Conservation (phyloP, 2,329 filamentous ascomycete species). For the Aspergillus sp. region DNA sequence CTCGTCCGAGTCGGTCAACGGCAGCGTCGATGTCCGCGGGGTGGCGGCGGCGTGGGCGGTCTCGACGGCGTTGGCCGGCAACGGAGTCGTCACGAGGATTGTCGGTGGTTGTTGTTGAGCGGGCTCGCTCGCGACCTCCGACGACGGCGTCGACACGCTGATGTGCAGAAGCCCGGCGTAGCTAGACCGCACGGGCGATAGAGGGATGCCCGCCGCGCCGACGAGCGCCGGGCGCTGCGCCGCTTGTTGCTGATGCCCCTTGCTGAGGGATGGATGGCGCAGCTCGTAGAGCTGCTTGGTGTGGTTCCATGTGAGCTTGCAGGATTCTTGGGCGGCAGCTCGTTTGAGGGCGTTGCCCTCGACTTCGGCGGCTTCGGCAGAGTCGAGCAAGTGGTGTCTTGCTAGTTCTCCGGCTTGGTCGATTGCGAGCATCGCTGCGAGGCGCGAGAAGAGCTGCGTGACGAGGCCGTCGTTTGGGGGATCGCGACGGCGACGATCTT, state of each 20-base stretch:
- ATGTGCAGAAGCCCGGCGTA: conserved; percentile 41
- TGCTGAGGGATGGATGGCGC: conserved; percentile 43
- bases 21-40: conserved; percentile 39
- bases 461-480: conserved; percentile 44
- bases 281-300: conserved; percentile 44
- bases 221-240: conserved; percentile 26
- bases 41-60: conserved; percentile 32
- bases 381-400: conserved; percentile 39
- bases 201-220: conserved; percentile 34
- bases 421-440: conserved; percentile 50
- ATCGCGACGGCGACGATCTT: conserved; percentile 36
- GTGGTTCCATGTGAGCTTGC: conserved; percentile 45
- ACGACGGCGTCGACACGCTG: conserved; percentile 36
- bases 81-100: conserved; percentile 39
- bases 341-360: conserved; percentile 44
- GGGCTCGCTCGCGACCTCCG: neutral
- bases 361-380: conserved; percentile 41
- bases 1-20: conserved; percentile 37
- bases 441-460: conserved; percentile 47
- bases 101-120: conserved; percentile 27
- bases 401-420: conserved; percentile 44
- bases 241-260: conserved; percentile 11
- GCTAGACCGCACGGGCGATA: conserved; percentile 30
- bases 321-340: conserved; percentile 47
- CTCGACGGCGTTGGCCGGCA: conserved; percentile 34